Base-by-base conservation (phyloP, 129 eudicot species). In the Gnaphalium uliginosum region DNA sequence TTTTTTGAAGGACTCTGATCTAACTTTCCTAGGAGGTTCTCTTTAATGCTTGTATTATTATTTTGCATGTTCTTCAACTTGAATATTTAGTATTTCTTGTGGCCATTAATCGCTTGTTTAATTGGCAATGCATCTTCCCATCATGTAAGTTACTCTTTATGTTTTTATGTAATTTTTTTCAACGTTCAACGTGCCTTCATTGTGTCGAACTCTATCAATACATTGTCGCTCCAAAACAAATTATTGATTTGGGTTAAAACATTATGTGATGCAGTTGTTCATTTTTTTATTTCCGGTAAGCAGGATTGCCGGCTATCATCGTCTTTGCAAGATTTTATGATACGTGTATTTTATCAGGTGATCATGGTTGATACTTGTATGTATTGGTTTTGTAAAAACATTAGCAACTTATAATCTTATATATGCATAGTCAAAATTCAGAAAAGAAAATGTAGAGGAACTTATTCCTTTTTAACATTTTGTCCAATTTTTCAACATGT, bases 1-100 rank as follows among this genome's bases (percentile, higher is more conserved):
- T 90, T 72, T 77, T 93, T 93, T 32, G 85, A 89, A 73, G 98
- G 91, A 67, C 97, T 93, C 25, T 88, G 69, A 66, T 43, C 1
- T 4, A 77, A 74, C 50, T 65, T 29, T 74, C 9, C 14, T 43
- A 13, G 51, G 51, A 53, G 46, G 22, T 13, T 50, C 6, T n/a
- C 5, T 58, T 66, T 21, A 17, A 26, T 18, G 22, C 27, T 72
- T 76, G 70, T 27, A 65, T 6, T 59, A 64, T 23, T n/a, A 29
- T 56, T 73, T 5, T 4, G 25, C 17, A 18, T n/a, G 25, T 27
- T 63, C 21, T 29, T 2, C 39, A 9, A 17, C 11, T 26, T 63
- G 13, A 29, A 63, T 63, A 14, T 32, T 17, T 29, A 2, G 39
- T 2, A 33, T 58, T 21, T 58, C 1, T 9, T 22, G 35, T 23